A percentile compares a stretch with the other conserved stretches of the same genome.
Evolutionary conservation across 2,329 filamentous ascomycete species (phyloP).

Genomic region (Ophioceras dolichostomum): DNA sequence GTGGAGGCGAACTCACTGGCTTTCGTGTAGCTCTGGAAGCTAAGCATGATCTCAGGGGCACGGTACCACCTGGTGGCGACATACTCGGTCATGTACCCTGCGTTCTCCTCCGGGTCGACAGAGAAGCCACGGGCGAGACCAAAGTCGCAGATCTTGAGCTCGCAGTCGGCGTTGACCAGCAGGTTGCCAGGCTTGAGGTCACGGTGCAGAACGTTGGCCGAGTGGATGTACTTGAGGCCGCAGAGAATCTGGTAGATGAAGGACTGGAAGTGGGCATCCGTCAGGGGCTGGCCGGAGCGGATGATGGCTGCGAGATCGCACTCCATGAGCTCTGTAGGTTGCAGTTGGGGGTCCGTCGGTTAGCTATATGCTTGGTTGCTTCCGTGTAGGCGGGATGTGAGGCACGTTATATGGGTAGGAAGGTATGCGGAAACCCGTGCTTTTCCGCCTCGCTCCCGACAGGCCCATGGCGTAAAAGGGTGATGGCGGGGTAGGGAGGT

Average conservation of each 20-base stretch:
- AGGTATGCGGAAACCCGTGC: neutral
- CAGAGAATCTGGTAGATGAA: conserved; percentile 99
- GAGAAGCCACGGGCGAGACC: conserved; percentile 94
- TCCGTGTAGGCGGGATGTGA: no score
- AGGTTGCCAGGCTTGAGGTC: conserved; percentile 96
- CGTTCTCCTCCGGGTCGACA: conserved; percentile 93
- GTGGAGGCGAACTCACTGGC: conserved; percentile 60
- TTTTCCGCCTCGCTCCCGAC: no score
- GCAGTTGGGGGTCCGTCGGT: conserved; percentile 5
- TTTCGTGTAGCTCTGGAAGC: conserved; percentile 99
- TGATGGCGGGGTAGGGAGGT: no score
- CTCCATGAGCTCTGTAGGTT: conserved; percentile 79
- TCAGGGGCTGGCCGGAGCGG: conserved; percentile 89
- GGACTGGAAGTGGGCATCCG: conserved; percentile 97
- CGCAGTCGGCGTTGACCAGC: conserved; percentile 96
- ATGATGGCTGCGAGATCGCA: conserved; percentile 98
- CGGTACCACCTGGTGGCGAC: conserved; percentile 93
- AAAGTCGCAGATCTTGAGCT: conserved; percentile 99
- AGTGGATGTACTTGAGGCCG: conserved; percentile 98
- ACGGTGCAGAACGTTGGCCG: conserved; percentile 91
- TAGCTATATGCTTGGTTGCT: no score
- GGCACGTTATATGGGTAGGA: no score
- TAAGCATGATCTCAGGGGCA: conserved; percentile 98
- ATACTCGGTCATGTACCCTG: conserved; percentile 99
- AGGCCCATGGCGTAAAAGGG: no score